Evolutionary conservation across 2,329 filamentous ascomycete genomes (phyloP).

Genomic region (Aspergillus sp.): DNA sequence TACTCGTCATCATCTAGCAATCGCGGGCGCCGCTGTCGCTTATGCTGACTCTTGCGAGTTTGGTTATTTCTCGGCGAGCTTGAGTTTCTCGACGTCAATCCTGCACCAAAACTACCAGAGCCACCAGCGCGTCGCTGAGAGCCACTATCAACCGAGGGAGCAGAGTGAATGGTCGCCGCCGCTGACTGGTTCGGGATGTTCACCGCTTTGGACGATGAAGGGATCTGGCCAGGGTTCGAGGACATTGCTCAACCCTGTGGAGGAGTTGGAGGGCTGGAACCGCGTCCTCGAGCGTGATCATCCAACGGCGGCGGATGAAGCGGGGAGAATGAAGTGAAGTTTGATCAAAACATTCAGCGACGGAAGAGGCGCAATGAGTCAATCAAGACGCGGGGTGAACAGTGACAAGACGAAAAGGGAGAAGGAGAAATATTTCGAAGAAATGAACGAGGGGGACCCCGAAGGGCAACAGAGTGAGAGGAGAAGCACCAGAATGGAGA

Average conservation of each 20-base stretch:
- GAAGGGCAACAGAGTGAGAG: conserved; percentile 15
- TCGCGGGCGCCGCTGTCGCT: conserved; percentile 71
- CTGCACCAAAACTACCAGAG: conserved; percentile 41
- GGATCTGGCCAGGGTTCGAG: conserved; percentile 36
- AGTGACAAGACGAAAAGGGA: neutral
- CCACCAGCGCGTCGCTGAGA: conserved; percentile 42
- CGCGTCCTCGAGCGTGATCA: neutral
- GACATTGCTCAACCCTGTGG: conserved; percentile 36
- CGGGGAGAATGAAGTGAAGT: neutral
- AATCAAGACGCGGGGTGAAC: neutral
- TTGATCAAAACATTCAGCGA: neutral
- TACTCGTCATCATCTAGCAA: conserved; percentile 82
- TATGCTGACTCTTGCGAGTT: conserved; percentile 75
- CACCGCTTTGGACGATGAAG: conserved; percentile 39
- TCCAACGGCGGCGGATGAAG: neutral
- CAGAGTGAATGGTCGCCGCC: conserved; percentile 32
- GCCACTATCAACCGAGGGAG: conserved; percentile 32
- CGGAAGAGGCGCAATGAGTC: neutral
- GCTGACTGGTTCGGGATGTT: conserved; percentile 35
- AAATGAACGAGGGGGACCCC: conserved; percentile 9
- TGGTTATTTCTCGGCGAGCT: conserved; percentile 67
- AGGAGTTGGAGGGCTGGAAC: conserved; percentile 24
- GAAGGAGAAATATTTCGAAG: neutral
- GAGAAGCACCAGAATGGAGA: conserved; percentile 15
- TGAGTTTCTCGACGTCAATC: conserved; percentile 36